phyloP scores from a whole-genome alignment of 352 stramenopile species.

The Pythium myriotylum region DNA sequence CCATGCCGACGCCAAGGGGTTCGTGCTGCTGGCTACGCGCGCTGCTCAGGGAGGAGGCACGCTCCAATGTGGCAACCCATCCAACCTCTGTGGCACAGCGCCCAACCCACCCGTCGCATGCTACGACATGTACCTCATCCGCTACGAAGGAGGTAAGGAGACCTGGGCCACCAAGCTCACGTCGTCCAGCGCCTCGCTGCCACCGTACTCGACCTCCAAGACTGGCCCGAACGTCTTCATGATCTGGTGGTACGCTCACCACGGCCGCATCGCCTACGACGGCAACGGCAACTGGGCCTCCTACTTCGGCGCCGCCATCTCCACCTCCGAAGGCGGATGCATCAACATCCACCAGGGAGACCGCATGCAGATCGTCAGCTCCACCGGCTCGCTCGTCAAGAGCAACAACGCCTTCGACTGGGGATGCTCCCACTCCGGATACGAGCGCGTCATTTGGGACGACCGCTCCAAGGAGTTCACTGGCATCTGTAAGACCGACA shows the following conservation, averaged over 20 bases:
- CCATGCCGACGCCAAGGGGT: slow-evolving; percentile 54
- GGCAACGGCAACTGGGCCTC: slow-evolving; percentile 57
- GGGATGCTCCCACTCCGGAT: slow-evolving; percentile 62
- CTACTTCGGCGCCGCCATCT: slow-evolving; percentile 64
- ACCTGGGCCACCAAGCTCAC: slow-evolving; percentile 62
- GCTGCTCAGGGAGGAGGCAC: slow-evolving; percentile 52
- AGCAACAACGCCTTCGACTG: slow-evolving; percentile 51
- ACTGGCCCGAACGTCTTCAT: slow-evolving; percentile 57
- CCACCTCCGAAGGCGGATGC: slow-evolving; percentile 51
- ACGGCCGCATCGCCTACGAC: slow-evolving; percentile 60
- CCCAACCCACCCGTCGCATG: slow-evolving; percentile 44
- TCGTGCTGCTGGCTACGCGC: slow-evolving; percentile 55
- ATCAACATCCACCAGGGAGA: slow-evolving; percentile 77
- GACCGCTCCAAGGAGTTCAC: slow-evolving; percentile 44
- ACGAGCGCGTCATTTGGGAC: slow-evolving; percentile 65
- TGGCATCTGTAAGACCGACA: slow-evolving; percentile 69
- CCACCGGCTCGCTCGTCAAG: slow-evolving; percentile 41
- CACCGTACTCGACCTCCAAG: slow-evolving; percentile 51
- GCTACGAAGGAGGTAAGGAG: slow-evolving; percentile 53
- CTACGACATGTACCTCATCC: slow-evolving; percentile 67
- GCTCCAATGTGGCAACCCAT: slow-evolving; percentile 60
- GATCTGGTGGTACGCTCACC: slow-evolving; percentile 75
- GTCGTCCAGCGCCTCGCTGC: slow-evolving; percentile 47
- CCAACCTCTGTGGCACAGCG: slow-evolving; percentile 49
- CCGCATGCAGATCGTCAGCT: slow-evolving; percentile 64